A percentile compares a stretch with the other conserved stretches of the same genome.
Evolutionary conservation across 2,329 filamentous ascomycete species (phyloP).

Genomic region (Cercospora canescens): DNA sequence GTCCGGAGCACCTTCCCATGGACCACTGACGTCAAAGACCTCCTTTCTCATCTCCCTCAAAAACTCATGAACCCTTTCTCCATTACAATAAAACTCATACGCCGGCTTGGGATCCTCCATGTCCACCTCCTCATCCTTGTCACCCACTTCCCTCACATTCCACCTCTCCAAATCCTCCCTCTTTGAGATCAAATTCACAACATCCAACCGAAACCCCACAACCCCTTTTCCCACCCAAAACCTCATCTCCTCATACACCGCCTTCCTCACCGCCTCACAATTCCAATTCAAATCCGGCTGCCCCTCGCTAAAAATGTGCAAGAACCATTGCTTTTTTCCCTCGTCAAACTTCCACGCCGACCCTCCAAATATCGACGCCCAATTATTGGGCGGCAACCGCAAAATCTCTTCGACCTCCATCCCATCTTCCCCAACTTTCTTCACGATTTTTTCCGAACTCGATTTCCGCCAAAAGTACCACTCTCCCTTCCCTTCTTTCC

Average conservation of each 20-base stretch:
- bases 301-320: conserved; percentile 48
- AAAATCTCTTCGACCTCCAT: conserved; percentile 48
- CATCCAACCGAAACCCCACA: conserved; percentile 51
- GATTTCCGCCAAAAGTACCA: conserved; percentile 64
- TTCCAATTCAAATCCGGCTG: conserved; percentile 54
- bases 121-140: conserved; percentile 42
- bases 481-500: conserved; percentile 56
- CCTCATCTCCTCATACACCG: conserved; percentile 47
- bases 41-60: conserved; percentile 31
- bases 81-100: conserved; percentile 23
- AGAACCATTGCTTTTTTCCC: conserved; percentile 47
- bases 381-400: conserved; percentile 60
- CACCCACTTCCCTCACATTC: conserved; percentile 15
- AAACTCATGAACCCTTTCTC: conserved; percentile 17
- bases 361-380: conserved; percentile 41
- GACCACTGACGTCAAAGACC: conserved; percentile 37
- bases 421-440: conserved; percentile 43
- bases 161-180: conserved; percentile 34
- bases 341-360: conserved; percentile 48
- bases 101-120: conserved; percentile 38
- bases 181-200: conserved; percentile 52
- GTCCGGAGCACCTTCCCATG: too few relatives aligned
- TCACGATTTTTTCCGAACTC: conserved; percentile 38
- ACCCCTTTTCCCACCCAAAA: conserved; percentile 48
- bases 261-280: conserved; percentile 43